A percentile compares a stretch with the other conserved stretches of the same genome.
phyloP scores from a whole-genome alignment of 2,329 filamentous ascomycete genomes.

The Sphaerulina musiva region DNA sequence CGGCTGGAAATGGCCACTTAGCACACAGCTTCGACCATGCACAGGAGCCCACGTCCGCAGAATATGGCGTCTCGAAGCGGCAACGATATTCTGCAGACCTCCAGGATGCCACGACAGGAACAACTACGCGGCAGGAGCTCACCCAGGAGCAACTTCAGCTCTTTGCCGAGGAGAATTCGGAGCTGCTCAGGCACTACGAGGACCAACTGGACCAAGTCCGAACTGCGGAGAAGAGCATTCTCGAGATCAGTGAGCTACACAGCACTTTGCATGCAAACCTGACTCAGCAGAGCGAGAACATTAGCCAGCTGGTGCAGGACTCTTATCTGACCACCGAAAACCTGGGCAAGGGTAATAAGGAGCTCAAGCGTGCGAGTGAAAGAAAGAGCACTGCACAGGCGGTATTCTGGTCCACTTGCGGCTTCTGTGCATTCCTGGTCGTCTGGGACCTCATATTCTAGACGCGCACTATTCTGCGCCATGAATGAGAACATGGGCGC shows the following conservation, averaged over 20 bases:
- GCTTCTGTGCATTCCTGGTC: slow-evolving; percentile 42
- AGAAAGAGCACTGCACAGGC: slow-evolving; percentile 46
- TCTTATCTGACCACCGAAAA: slow-evolving; percentile 77
- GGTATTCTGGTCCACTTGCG: slow-evolving; percentile 44
- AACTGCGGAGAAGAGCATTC: slow-evolving; percentile 77
- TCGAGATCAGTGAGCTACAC: slow-evolving; percentile 90
- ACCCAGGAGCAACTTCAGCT: slow-evolving; percentile 82
- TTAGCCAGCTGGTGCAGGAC: slow-evolving; percentile 81
- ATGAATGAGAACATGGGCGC: neutral
- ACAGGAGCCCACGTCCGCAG: slow-evolving; percentile 1
- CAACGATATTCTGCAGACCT: slow-evolving; percentile 9
- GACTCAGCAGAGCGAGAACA: slow-evolving; percentile 76
- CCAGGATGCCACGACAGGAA: slow-evolving; percentile 1
- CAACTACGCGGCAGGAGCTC: slow-evolving; percentile 42
- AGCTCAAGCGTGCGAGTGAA: slow-evolving; percentile 73
- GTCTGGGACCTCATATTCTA: slow-evolving; percentile 47
- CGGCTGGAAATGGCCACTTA: slow-evolving; percentile 17
- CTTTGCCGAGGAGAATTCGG: slow-evolving; percentile 87
- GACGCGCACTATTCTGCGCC: neutral
- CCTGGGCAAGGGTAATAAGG: slow-evolving; percentile 79
- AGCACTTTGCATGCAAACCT: slow-evolving; percentile 82
- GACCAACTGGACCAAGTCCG: slow-evolving; percentile 90
- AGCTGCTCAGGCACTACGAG: slow-evolving; percentile 89
- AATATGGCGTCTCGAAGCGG: neutral
- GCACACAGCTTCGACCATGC: slow-evolving; percentile 5